Conservation (phyloP, 331 rosid genomes). For the Pyracantha coccinea region DNA sequence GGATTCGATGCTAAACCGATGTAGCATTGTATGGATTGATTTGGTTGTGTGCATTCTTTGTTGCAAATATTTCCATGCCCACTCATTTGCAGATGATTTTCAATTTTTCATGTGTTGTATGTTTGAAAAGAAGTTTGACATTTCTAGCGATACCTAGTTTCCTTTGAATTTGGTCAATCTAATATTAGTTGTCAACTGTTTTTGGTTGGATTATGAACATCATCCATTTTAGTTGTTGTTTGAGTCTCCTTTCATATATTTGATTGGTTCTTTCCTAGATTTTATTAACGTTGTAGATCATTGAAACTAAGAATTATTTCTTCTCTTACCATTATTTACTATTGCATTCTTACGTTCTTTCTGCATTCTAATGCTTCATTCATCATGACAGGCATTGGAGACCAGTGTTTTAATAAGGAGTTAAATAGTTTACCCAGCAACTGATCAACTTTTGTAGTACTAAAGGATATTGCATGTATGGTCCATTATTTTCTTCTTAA, state of each 20-base stretch:
- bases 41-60: neutral
- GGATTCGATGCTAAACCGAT: neutral
- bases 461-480: constrained; percentile 81
- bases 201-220: no score
- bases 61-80: no score
- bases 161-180: no score
- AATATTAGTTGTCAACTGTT: no score
- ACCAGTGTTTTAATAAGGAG: constrained; percentile 50
- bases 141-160: no score
- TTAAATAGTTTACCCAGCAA: constrained; percentile 33
- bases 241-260: no score
- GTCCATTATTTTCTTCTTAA: neutral
- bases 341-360: neutral
- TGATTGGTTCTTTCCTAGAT: neutral
- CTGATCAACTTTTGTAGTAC: constrained; percentile 45
- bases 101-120: no score
- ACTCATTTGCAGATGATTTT: no score
- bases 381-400: constrained; percentile 62
- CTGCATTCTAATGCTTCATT: neutral
- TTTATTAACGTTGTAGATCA: neutral
- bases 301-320: no score
- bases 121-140: no score
- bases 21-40: neutral
- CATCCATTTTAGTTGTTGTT: no score
- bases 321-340: neutral